Percentiles rank a stretch among this genome's conserved stretches.
These are phyloP conservation scores for Lecanicillium sp. DNA, from an alignment of 2,329 filamentous ascomycete species.

Conservation along the genomic window DNA sequence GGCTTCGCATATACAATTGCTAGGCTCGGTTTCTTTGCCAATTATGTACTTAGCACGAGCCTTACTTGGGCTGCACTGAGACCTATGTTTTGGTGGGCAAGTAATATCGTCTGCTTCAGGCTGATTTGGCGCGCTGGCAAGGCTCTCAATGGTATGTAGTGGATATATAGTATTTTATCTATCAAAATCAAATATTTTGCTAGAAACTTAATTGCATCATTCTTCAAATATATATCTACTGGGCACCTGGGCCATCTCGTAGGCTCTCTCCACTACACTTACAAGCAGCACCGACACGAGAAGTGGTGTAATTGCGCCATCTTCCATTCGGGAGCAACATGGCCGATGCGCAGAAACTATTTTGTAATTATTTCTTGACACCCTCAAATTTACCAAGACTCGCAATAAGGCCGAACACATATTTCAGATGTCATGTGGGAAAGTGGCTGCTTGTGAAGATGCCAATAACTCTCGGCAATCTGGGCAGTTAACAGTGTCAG, in stretches of 20 bases:
- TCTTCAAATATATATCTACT: too few species aligned
- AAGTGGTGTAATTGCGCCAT: too few species aligned
- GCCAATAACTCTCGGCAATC: slow-evolving; percentile 10
- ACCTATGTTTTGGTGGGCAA: slow-evolving; percentile 4
- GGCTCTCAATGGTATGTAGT: not conserved
- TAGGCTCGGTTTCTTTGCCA: not conserved
- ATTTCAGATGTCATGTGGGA: slow-evolving; percentile 3
- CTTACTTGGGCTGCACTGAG: not conserved
- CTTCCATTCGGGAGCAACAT: too few species aligned
- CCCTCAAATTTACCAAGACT: slow-evolving; percentile 3
- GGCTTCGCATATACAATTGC: slow-evolving; percentile 1
- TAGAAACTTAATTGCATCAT: too few species aligned
- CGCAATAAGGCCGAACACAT: slow-evolving; percentile 5
- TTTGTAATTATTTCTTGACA: too few species aligned
- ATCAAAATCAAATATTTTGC: too few species aligned
- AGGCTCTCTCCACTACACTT: too few species aligned
- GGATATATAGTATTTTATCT: not conserved
- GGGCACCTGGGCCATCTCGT: too few species aligned
- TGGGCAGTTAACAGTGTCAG: slow-evolving; percentile 1
- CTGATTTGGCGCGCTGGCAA: slow-evolving; percentile 6
- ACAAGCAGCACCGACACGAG: too few species aligned
- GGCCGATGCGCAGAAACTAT: too few species aligned
- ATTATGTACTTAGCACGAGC: not conserved
- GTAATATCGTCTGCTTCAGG: slow-evolving; percentile 2
- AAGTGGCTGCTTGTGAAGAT: slow-evolving; percentile 5